These are phyloP conservation scores for Nitzschia sp. DNA, from an alignment of 108 stramenopile genomes.

Conservation along the genomic window DNA sequence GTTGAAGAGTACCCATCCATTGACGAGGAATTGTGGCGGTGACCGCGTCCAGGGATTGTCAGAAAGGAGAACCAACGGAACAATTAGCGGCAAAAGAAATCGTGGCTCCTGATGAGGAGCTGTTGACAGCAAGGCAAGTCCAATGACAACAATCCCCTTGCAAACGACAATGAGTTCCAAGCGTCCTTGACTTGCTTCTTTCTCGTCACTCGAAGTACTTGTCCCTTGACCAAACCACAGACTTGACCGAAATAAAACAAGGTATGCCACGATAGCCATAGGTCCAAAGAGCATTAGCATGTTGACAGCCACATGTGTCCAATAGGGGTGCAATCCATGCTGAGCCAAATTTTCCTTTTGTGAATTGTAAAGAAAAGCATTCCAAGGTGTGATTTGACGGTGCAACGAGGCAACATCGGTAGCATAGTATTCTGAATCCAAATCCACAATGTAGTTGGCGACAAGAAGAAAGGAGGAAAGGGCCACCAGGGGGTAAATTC, in stretches of 20 bases:
- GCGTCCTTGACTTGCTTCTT: not conserved
- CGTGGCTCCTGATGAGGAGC: conserved; percentile 86
- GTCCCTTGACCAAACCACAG: not conserved
- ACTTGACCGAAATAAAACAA: not conserved
- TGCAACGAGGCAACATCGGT: not conserved
- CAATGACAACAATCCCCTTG: conserved; percentile 41
- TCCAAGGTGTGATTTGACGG: conserved; percentile 56
- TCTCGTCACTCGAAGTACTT: not conserved
- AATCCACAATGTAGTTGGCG: conserved; percentile 18
- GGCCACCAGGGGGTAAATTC: not conserved
- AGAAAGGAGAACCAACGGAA: conserved; percentile 53
- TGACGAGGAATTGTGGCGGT: not conserved
- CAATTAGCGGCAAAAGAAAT: conserved; percentile 63
- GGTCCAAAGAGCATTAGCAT: conserved; percentile 80
- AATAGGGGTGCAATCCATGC: conserved; percentile 77
- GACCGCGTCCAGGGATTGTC: conserved; percentile 24
- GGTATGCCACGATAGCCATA: conserved; percentile 45
- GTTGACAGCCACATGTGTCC: conserved; percentile 73
- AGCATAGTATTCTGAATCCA: conserved; percentile 50
- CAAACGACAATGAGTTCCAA: conserved; percentile 15
- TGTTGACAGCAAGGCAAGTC: conserved; percentile 57
- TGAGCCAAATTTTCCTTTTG: conserved; percentile 59
- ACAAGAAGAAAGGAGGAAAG: conserved; percentile 11
- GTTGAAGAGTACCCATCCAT: conserved; percentile 68
- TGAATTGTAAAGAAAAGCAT: conserved; percentile 76